phyloP scores from a whole-genome alignment of 2,329 filamentous ascomycete species.

The Thelonectria olida region DNA sequence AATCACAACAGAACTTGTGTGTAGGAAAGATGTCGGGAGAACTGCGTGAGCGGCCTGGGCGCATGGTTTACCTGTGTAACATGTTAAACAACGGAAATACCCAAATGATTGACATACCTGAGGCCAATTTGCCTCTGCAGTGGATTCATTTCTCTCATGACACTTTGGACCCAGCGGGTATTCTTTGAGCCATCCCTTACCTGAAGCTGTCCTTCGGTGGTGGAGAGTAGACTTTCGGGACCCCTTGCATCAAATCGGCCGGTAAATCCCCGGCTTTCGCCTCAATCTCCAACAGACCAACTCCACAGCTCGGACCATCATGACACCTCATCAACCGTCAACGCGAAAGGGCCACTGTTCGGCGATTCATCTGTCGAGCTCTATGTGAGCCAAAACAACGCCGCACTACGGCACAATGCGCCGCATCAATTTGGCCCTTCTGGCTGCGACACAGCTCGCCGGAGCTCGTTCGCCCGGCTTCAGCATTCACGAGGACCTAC shows the following conservation, averaged over 20 bases:
- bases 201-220: not conserved
- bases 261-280: conserved; percentile 34
- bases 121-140: too few relatives aligned
- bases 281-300: conserved; percentile 17
- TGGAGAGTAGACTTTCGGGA: conserved; percentile 14
- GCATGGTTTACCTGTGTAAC: too few relatives aligned
- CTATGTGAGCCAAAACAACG: conserved; percentile 40
- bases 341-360: conserved; percentile 23
- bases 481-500: conserved; percentile 87
- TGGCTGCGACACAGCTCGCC: conserved; percentile 56
- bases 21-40: too few relatives aligned
- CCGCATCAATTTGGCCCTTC: conserved; percentile 55
- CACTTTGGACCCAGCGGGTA: too few relatives aligned
- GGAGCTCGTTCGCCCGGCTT: conserved; percentile 67
- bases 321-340: conserved; percentile 44
- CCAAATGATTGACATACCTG: too few relatives aligned
- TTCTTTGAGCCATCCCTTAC: not conserved
- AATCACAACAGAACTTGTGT: too few relatives aligned
- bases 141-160: too few relatives aligned
- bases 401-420: conserved; percentile 56
- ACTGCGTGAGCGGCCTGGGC: too few relatives aligned
- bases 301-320: conserved; percentile 39
- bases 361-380: conserved; percentile 27
- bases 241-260: too few relatives aligned
- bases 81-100: too few relatives aligned